Evolutionary conservation across 495 filamentous ascomycete genomes (phyloP).

Genomic region (Podospora comata): DNA sequence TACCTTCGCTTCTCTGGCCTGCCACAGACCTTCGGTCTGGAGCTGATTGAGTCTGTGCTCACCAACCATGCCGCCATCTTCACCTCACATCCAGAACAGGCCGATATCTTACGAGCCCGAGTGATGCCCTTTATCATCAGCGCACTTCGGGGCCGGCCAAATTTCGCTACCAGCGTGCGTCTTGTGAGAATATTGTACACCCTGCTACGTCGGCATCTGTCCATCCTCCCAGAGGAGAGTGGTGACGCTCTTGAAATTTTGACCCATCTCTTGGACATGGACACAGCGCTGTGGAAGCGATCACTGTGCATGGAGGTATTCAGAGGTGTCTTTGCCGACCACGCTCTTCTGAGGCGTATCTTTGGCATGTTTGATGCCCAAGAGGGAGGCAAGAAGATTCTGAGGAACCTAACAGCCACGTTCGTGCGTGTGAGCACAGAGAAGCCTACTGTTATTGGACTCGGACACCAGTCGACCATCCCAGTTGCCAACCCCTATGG

Average conservation of each 20-base stretch:
- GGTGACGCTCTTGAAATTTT: slow-evolving; percentile 81
- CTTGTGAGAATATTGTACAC: slow-evolving; percentile 77
- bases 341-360: slow-evolving; percentile 70
- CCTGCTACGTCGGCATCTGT: slow-evolving; percentile 70
- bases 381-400: slow-evolving; percentile 68
- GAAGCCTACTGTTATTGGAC: slow-evolving; percentile 80
- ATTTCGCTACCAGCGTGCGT: slow-evolving; percentile 80
- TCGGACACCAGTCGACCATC: slow-evolving; percentile 79
- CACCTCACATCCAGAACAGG: slow-evolving; percentile 72
- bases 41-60: slow-evolving; percentile 86
- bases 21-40: slow-evolving; percentile 77
- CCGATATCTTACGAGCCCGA: slow-evolving; percentile 69
- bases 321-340: slow-evolving; percentile 76
- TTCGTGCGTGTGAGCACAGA: slow-evolving; percentile 89
- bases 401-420: slow-evolving; percentile 75
- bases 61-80: slow-evolving; percentile 81
- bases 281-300: slow-evolving; percentile 77
- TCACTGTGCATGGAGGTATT: slow-evolving; percentile 89
- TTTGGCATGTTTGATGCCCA: slow-evolving; percentile 74
- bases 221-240: slow-evolving; percentile 71
- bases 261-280: slow-evolving; percentile 84
- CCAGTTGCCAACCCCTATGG: slow-evolving; percentile 52
- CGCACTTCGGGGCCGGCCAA: slow-evolving; percentile 70
- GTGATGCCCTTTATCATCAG: slow-evolving; percentile 81
- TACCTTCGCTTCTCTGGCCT: slow-evolving; percentile 74